Evolutionary conservation across 1,284 basidiomycete genomes (phyloP), one percentile per base, ranked within the genome.

Genomic region (Austroboletus novae-zelandiae): DNA sequence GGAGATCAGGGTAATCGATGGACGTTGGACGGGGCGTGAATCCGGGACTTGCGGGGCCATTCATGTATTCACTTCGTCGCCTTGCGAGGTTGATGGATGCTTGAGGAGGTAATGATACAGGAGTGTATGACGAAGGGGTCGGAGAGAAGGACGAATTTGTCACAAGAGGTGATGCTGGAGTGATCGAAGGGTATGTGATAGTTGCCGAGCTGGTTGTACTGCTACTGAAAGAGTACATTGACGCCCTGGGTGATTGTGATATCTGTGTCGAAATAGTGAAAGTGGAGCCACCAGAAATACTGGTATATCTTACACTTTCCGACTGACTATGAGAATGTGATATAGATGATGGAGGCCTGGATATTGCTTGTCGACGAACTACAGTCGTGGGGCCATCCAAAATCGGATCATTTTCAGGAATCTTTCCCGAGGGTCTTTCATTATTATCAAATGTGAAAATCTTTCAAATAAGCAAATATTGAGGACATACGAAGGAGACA

Each of bases 1-100:
- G 78, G 43, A 82, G 79, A 58, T 85, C 83, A 2, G 91, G 93
- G 58, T 95, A 95, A 66, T 92, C 91, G 54, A 95, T 89, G 0
- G 80, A 27, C 5, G 60, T 68, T 3, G 77, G 67, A 3, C 79
- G 77, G 45, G 71, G 60, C n/a, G 65, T 54, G 55, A 73, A 63
- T 39, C 78, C 74, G 9, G 84, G 80, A 43, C 88, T 74, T 1
- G 85, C 76, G 62, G 90, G 81, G 58, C 89, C 86, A 61, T 94
- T 90, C 47, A 89, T 73, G 61, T 85, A 91, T 57, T 92, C 89
- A 60, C 82, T 88, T 45, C 89, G 79, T 56, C 89, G 77, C 15
- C 91, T 80, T 0, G 89, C 79, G 4, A 89, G 71, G 56, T 85
- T 88, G 57, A 90, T 81, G 31, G 91, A 91, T 11, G 88, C 90